Evolutionary conservation across 495 filamentous ascomycete species (phyloP).

Genomic region (Hypoxylon lienhwacheense): DNA sequence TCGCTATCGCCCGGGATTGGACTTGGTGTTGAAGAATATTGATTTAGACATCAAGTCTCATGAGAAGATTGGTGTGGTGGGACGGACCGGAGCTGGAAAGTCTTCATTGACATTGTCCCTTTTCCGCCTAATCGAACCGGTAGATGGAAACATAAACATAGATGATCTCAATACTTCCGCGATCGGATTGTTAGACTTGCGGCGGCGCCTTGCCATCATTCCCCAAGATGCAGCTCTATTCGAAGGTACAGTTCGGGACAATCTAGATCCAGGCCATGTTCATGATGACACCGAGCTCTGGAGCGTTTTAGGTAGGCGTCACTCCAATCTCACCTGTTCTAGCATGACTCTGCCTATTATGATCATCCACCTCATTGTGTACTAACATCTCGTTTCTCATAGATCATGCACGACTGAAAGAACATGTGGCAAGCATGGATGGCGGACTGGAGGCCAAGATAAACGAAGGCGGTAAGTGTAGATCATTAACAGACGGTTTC

Average conservation of each 20-base stretch:
- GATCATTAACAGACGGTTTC: slow-evolving; percentile 47
- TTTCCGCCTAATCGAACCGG: slow-evolving; percentile 93
- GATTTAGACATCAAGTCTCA: slow-evolving; percentile 88
- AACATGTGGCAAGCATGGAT: slow-evolving; percentile 85
- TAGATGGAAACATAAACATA: slow-evolving; percentile 79
- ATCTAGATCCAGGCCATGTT: slow-evolving; percentile 91
- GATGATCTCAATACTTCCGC: slow-evolving; percentile 85
- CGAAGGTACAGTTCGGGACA: slow-evolving; percentile 93
- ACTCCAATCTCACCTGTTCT: slow-evolving; percentile 35
- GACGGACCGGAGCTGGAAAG: slow-evolving; percentile 95
- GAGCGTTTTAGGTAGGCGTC: slow-evolving; percentile 83
- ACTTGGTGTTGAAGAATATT: slow-evolving; percentile 90
- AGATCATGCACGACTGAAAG: slow-evolving; percentile 94
- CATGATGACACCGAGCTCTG: slow-evolving; percentile 98
- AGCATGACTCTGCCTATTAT: slow-evolving; percentile 15
- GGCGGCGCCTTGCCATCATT: slow-evolving; percentile 92
- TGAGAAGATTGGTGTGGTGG: slow-evolving; percentile 98
- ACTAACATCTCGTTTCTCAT: slow-evolving; percentile 37
- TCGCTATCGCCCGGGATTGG: slow-evolving; percentile 83
- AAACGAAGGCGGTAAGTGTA: slow-evolving; percentile 90
- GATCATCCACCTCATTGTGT: slow-evolving; percentile 16
- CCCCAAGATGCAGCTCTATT: slow-evolving; percentile 98
- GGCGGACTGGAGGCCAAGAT: slow-evolving; percentile 87
- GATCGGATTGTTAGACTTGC: slow-evolving; percentile 87
- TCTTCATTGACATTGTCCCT: slow-evolving; percentile 90